These are phyloP conservation scores for Crinitomyces ghanaensis DNA, from an alignment of 805 yeast genomes.

Conservation along the genomic window DNA sequence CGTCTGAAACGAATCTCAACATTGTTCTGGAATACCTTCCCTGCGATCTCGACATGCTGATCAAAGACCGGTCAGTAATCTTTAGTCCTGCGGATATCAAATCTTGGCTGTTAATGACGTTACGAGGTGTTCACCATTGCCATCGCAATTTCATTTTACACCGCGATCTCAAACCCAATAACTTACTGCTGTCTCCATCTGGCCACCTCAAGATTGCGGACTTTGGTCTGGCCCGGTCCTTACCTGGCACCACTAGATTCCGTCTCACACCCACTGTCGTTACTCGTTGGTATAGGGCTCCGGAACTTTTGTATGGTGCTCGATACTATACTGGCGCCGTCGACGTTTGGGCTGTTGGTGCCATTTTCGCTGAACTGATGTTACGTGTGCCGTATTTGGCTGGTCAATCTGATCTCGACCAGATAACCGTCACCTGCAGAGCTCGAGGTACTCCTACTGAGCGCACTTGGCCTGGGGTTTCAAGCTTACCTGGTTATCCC, in stretches of 20 bases:
- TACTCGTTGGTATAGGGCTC: slow-evolving; percentile 96
- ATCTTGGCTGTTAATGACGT: slow-evolving; percentile 88
- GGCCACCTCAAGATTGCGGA: slow-evolving; percentile 92
- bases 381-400: slow-evolving; percentile 90
- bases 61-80: slow-evolving; percentile 64
- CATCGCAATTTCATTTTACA: slow-evolving; percentile 86
- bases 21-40: slow-evolving; percentile 90
- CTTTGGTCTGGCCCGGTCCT: slow-evolving; percentile 87
- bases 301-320: slow-evolving; percentile 83
- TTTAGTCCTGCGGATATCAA: slow-evolving; percentile 83
- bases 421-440: slow-evolving; percentile 82
- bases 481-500: slow-evolving; percentile 65
- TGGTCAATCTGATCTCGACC: slow-evolving; percentile 83
- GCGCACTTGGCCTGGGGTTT: slow-evolving; percentile 80
- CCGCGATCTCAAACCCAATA: slow-evolving; percentile 88
- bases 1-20: slow-evolving; percentile 53
- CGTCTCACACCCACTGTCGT: slow-evolving; percentile 87
- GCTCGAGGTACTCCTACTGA: slow-evolving; percentile 97
- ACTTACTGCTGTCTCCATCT: slow-evolving; percentile 71
- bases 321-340: slow-evolving; percentile 80
- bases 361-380: slow-evolving; percentile 94
- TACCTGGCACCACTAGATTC: slow-evolving; percentile 51
- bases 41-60: slow-evolving; percentile 79
- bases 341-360: slow-evolving; percentile 95
- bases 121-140: slow-evolving; percentile 91